phyloP scores from a whole-genome alignment of 805 yeast genomes.

The Jamesozyma jinghongensis region DNA sequence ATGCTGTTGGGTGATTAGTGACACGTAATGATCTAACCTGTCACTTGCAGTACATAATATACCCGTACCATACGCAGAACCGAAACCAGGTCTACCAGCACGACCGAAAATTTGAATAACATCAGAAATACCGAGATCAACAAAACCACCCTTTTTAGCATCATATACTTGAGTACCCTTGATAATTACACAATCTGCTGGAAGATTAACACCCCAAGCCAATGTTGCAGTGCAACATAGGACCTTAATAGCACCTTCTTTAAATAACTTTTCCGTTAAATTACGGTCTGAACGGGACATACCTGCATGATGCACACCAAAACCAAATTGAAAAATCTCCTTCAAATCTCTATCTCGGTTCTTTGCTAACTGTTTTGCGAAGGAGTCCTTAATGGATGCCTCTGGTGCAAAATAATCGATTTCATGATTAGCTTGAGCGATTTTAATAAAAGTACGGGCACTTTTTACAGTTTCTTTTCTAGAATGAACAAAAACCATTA shows the following conservation, averaged over 20 bases:
- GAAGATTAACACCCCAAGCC: constrained; percentile 99
- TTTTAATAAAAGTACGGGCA: constrained; percentile 57
- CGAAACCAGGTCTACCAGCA: constrained; percentile 96
- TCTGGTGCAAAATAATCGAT: constrained; percentile 34
- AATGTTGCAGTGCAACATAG: constrained; percentile 93
- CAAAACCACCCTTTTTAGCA: constrained; percentile 87
- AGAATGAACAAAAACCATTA: constrained; percentile 95
- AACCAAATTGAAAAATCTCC: constrained; percentile 72
- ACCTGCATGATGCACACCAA: constrained; percentile 97
- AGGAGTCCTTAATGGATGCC: constrained; percentile 27
- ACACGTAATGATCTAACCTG: constrained; percentile 76
- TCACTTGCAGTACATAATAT: constrained; percentile 78
- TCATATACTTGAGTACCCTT: constrained; percentile 97
- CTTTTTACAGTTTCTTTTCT: constrained; percentile 87
- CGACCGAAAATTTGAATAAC: constrained; percentile 97
- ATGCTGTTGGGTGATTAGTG: constrained; percentile 84
- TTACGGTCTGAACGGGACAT: constrained; percentile 87
- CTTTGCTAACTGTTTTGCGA: constrained; percentile 55
- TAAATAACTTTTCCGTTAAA: constrained; percentile 78
- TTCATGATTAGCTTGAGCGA: constrained; percentile 59
- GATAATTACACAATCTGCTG: constrained; percentile 94
- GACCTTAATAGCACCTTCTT: constrained; percentile 77
- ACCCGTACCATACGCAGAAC: constrained; percentile 84
- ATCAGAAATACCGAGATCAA: constrained; percentile 90
- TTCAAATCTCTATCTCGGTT: constrained; percentile 70